Percentiles rank a stretch among this genome's conserved stretches.
These are phyloP conservation scores for Hypoxylon sp. DNA, from an alignment of 2,329 filamentous ascomycete species.

Conservation along the genomic window DNA sequence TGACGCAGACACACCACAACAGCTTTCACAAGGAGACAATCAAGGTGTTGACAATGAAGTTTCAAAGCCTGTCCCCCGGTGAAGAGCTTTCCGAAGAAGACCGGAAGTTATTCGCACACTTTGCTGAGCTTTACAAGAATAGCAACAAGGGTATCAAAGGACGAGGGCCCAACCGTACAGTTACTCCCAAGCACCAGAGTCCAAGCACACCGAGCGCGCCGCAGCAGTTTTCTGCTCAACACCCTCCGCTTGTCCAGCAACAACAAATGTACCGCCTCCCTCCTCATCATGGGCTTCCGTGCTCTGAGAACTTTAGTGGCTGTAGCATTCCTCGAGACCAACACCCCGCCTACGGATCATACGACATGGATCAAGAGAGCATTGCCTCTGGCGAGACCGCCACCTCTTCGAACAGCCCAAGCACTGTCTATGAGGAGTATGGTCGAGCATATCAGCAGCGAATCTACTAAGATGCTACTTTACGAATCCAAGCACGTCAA, in stretches of 20 bases:
- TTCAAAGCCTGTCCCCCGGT: constrained; percentile 71
- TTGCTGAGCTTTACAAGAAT: constrained; percentile 92
- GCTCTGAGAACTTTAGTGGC: constrained; percentile 29
- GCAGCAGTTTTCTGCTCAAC: constrained; percentile 46
- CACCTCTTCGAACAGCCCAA: constrained; percentile 56
- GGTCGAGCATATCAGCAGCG: constrained; percentile 60
- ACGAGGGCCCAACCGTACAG: constrained; percentile 85
- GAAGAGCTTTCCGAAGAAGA: constrained; percentile 78
- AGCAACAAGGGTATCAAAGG: constrained; percentile 99
- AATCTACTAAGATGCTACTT: constrained; percentile 42
- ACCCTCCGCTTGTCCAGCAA: constrained; percentile 12
- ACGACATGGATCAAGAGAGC: constrained; percentile 62
- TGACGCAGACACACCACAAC: constrained; percentile 77
- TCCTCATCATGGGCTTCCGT: constrained; percentile 41
- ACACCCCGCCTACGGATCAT: constrained; percentile 61
- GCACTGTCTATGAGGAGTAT: constrained; percentile 62
- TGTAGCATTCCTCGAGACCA: constrained; percentile 50
- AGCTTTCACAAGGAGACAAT: constrained; percentile 89
- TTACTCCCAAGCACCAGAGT: constrained; percentile 58
- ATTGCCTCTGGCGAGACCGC: constrained; percentile 54
- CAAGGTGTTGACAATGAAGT: constrained; percentile 77
- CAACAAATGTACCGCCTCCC: constrained; percentile 48
- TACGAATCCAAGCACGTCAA: constrained; percentile 1
- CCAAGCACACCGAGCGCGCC: constrained; percentile 38
- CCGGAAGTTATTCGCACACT: constrained; percentile 86